Percentiles rank a stretch among this genome's conserved stretches.
Evolutionary conservation across 2,329 filamentous ascomycete species (phyloP).

Genomic region (Pseudocercospora musae): DNA sequence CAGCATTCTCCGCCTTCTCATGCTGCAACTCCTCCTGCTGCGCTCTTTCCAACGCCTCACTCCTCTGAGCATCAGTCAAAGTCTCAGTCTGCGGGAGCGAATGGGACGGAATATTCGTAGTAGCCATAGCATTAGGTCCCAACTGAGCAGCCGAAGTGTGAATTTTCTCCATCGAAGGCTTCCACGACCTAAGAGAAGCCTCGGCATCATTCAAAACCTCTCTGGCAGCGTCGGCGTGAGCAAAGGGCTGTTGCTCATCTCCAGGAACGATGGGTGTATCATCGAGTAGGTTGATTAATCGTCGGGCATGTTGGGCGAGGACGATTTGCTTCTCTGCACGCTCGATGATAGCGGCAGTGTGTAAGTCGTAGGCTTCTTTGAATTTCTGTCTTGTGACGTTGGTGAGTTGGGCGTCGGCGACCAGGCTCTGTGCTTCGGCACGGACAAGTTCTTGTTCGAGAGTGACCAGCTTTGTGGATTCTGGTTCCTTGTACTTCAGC

Average conservation of each 20-base stretch:
- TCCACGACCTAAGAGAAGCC: slow-evolving; percentile 78
- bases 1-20: slow-evolving; percentile 20
- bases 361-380: slow-evolving; percentile 87
- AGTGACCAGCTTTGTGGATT: slow-evolving; percentile 73
- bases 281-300: slow-evolving; percentile 80
- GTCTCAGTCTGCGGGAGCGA: slow-evolving; percentile 2
- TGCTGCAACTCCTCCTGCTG: slow-evolving; percentile 21
- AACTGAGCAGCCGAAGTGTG: slow-evolving; percentile 48
- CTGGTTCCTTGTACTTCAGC: slow-evolving; percentile 87
- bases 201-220: slow-evolving; percentile 92
- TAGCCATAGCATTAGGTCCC: slow-evolving; percentile 45
- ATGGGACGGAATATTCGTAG: not conserved
- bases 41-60: slow-evolving; percentile 24
- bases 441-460: slow-evolving; percentile 95
- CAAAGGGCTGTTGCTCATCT: slow-evolving; percentile 68
- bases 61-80: slow-evolving; percentile 21
- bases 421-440: slow-evolving; percentile 91
- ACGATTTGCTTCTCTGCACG: slow-evolving; percentile 96
- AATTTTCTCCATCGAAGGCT: slow-evolving; percentile 54
- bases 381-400: slow-evolving; percentile 95
- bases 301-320: slow-evolving; percentile 83
- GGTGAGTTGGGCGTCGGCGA: slow-evolving; percentile 92
- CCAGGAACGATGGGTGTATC: slow-evolving; percentile 87
- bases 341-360: slow-evolving; percentile 89
- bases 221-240: slow-evolving; percentile 64